Conservation (phyloP, 139 green algal genomes). For the Chloropicon primus region DNA sequence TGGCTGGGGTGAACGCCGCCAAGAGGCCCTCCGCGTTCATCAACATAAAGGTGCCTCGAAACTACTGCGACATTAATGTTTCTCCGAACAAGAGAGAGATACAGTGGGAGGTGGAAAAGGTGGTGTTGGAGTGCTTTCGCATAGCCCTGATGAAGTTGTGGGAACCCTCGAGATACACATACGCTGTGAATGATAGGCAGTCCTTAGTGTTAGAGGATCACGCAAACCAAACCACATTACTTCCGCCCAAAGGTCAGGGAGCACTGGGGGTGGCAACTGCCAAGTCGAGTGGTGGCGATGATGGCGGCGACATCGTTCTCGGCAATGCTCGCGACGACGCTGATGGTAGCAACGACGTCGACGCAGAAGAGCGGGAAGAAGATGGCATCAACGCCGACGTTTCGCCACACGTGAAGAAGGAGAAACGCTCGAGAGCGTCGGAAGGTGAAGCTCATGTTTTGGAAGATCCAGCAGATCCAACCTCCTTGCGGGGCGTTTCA, state of each 20-base stretch:
- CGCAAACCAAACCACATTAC: too few relatives aligned
- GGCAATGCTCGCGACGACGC: background rate
- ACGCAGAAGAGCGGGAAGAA: background rate
- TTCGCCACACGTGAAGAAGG: too few relatives aligned
- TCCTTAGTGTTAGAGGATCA: too few relatives aligned
- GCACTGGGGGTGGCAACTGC: too few relatives aligned
- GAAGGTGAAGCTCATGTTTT: too few relatives aligned
- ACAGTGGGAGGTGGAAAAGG: background rate
- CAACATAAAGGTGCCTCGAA: background rate
- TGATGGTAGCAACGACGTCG: background rate
- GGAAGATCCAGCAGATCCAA: too few relatives aligned
- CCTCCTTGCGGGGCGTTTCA: background rate
- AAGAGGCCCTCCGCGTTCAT: background rate
- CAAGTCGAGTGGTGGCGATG: too few relatives aligned
- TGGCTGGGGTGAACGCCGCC: background rate
- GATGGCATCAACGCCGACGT: too few relatives aligned
- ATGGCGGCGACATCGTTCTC: too few relatives aligned
- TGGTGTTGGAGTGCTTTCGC: background rate
- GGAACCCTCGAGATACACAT: background rate
- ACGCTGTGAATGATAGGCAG: background rate
- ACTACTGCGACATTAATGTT: background rate
- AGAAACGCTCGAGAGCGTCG: too few relatives aligned
- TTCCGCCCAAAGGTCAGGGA: too few relatives aligned
- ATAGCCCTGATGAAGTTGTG: background rate
- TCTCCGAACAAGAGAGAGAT: background rate